Percentiles rank a stretch among this genome's conserved stretches.
Conservation (phyloP, 352 stramenopile species). For the Globisporangium splendens region DNA sequence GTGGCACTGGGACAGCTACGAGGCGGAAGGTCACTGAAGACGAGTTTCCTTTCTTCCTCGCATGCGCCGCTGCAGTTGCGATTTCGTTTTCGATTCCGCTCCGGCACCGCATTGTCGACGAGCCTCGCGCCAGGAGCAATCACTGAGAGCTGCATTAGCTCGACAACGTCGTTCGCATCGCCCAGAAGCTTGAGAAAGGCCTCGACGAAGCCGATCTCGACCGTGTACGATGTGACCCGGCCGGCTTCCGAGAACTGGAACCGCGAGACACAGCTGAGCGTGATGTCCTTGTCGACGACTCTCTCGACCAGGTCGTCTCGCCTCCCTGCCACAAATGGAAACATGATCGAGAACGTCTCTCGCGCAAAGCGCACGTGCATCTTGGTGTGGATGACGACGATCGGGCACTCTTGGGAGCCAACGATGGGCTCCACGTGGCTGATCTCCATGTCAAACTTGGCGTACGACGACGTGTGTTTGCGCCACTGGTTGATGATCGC, state of each 20-base stretch:
- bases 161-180: neutral
- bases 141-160: constrained; percentile 10
- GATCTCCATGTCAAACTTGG: constrained; percentile 10
- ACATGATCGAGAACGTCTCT: constrained; percentile 13
- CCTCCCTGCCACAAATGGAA: constrained; percentile 1
- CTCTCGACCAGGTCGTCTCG: neutral
- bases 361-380: constrained; percentile 4
- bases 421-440: neutral
- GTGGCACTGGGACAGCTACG: no score
- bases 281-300: constrained; percentile 11
- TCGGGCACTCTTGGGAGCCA: constrained; percentile 1
- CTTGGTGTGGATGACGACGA: constrained; percentile 10
- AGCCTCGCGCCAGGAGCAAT: neutral
- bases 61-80: neutral
- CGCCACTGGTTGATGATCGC: constrained; percentile 22
- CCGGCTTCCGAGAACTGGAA: constrained; percentile 8
- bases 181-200: constrained; percentile 3
- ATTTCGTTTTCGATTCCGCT: no score
- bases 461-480: constrained; percentile 17
- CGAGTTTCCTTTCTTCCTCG: neutral
- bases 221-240: constrained; percentile 4
- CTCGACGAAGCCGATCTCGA: constrained; percentile 13
- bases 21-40: neutral
- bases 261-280: constrained; percentile 11
- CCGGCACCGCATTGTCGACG: neutral